Conservation (phyloP, 1,139 yeast species). For the Tardiomyces blankii region DNA sequence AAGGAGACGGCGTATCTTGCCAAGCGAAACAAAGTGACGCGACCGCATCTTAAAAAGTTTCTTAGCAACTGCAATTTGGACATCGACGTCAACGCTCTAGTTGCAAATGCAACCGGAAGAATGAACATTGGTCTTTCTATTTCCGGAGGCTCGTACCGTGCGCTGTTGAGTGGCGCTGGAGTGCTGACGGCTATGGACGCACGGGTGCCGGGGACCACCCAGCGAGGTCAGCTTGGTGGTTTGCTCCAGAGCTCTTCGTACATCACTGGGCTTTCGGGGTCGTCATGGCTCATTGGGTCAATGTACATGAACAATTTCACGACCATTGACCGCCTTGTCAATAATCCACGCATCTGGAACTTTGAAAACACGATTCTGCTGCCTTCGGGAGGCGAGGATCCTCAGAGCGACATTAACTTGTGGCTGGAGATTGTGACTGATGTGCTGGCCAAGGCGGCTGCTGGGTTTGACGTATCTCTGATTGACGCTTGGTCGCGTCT, state of each 20-base stretch:
- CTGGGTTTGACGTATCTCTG: slow-evolving; percentile 66
- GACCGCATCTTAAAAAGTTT: slow-evolving; percentile 43
- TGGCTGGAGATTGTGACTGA: slow-evolving; percentile 45
- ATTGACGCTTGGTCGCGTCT: slow-evolving; percentile 96
- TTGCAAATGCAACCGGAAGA: slow-evolving; percentile 31
- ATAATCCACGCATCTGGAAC: slow-evolving; percentile 62
- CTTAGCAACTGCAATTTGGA: slow-evolving; percentile 48
- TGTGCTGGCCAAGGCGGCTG: slow-evolving; percentile 49
- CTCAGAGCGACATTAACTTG: slow-evolving; percentile 30
- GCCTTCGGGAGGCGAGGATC: slow-evolving; percentile 61
- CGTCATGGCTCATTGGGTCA: slow-evolving; percentile 71
- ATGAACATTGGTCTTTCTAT: slow-evolving; percentile 60
- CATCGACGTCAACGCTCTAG: slow-evolving; percentile 42
- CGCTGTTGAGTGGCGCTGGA: slow-evolving; percentile 88
- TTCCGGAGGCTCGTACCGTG: slow-evolving; percentile 90
- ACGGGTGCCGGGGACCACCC: slow-evolving; percentile 48
- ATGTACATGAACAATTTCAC: slow-evolving; percentile 73
- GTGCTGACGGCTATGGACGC: slow-evolving; percentile 69
- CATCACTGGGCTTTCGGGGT: slow-evolving; percentile 79
- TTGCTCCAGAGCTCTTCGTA: slow-evolving; percentile 70
- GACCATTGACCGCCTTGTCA: slow-evolving; percentile 46
- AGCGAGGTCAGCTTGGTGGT: slow-evolving; percentile 65
- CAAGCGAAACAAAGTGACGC: slow-evolving; percentile 41
- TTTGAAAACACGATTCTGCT: slow-evolving; percentile 47
- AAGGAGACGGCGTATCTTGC: too few relatives aligned